phyloP scores from a whole-genome alignment of 768 basidiomycete genomes.

The Hemileccinum rubropunctum region DNA sequence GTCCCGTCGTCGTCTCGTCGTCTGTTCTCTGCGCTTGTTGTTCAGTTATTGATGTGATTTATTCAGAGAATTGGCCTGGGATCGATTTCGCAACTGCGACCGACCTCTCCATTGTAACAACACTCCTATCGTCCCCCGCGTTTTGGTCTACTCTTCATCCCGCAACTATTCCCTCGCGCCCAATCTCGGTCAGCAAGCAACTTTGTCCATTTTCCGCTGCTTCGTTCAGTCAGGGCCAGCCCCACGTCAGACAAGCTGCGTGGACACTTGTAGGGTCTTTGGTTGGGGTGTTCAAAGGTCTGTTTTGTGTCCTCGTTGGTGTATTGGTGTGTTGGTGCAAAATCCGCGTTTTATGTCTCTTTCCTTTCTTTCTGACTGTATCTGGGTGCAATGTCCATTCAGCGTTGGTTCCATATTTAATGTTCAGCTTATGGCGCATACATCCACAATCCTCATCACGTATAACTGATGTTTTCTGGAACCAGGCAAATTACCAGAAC shows the following conservation, averaged over 20 bases:
- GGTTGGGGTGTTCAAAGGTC: constrained; percentile 47
- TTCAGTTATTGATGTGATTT: constrained; percentile 1
- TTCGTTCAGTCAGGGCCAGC: constrained; percentile 60
- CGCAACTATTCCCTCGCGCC: constrained; percentile 40
- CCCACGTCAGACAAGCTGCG: constrained; percentile 66
- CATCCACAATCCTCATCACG: constrained; percentile 5
- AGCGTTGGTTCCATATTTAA: background rate
- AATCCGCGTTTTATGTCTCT: background rate
- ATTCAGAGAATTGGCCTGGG: constrained; percentile 17
- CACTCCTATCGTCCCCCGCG: constrained; percentile 32
- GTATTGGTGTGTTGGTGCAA: background rate
- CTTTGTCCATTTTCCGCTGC: constrained; percentile 12
- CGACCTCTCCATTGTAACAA: constrained; percentile 1
- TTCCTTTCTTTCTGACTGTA: background rate
- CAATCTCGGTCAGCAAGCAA: constrained; percentile 31
- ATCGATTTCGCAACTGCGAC: constrained; percentile 1
- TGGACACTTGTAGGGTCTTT: constrained; percentile 58
- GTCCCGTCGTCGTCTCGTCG: background rate
- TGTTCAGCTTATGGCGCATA: background rate
- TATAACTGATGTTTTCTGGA: constrained; percentile 1
- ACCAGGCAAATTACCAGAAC: constrained; percentile 24
- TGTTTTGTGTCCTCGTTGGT: background rate
- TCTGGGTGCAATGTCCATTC: background rate
- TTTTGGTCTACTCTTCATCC: constrained; percentile 62
- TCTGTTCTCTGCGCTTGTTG: background rate